Percentiles rank a stretch among this genome's conserved stretches.
Conservation (phyloP, 345 rosid species). For the Rhodamnia argentea region DNA sequence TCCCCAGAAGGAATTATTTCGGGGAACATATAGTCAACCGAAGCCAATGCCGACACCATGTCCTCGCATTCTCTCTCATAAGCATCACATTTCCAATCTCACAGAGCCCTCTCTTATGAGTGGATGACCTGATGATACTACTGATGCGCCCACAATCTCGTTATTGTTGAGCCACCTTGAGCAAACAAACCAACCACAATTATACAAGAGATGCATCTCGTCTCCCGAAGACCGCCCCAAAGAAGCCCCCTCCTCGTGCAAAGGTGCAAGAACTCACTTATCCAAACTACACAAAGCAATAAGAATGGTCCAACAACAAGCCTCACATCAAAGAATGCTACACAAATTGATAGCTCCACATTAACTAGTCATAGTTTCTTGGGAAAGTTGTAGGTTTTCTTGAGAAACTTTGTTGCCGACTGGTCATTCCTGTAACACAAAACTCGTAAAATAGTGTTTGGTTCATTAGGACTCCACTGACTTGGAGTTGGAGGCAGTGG, state of each 20-base stretch:
- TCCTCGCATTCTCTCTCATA: neutral
- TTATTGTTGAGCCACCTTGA: neutral
- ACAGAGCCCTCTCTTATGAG: neutral
- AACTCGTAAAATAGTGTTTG: constrained; percentile 75
- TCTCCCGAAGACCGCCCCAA: neutral
- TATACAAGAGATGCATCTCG: neutral
- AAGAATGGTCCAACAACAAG: neutral
- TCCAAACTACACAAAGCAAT: neutral
- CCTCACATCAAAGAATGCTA: neutral
- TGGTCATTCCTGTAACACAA: constrained; percentile 80
- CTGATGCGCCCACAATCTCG: neutral
- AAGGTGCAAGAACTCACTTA: neutral
- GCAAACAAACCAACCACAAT: neutral
- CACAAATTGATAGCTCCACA: neutral
- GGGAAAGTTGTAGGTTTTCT: constrained; percentile 82
- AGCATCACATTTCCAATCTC: neutral
- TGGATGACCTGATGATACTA: neutral
- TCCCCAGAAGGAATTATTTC: neutral
- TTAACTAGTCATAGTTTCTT: constrained; percentile 35
- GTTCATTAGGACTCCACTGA: constrained; percentile 78
- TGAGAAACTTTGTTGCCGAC: constrained; percentile 69
- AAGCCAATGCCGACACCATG: neutral
- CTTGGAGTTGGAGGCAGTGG: constrained; percentile 84
- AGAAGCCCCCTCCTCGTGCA: neutral
- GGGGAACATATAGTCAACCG: neutral